Base-by-base conservation (phyloP, 2,329 filamentous ascomycete species). In the Ceratocystis harringtonii region DNA sequence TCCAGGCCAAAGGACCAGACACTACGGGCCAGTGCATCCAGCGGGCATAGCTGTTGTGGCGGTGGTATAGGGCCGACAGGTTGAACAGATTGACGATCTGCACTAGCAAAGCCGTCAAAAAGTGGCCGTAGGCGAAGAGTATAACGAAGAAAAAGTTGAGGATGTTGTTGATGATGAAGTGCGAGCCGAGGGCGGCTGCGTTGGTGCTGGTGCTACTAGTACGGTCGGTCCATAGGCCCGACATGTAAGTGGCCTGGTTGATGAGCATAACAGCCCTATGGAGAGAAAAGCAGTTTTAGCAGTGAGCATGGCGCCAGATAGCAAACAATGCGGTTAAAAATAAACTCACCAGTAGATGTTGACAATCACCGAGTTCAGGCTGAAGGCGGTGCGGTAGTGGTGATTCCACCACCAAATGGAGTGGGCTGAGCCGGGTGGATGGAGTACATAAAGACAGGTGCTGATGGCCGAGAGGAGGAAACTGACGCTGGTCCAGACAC, bases 111-210 rank as follows among this genome's bases (percentile, higher is more conserved):
- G 89, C 85, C 75, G 85, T 84, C 78, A 83, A 81, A 77, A 92
- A 94, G 74, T 88, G 81, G 61, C 80, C 83, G 70, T 86, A 84
- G 64, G 89, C 86, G 78, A 92, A 95, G 68, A 95, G 83, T 78
- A 92, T 84, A 71, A 95, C 82, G 74, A 91, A 95, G 70, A 82
- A 84, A 70, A 92, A 88, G 74, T 90, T 84, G 68, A 95, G 81
- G 52, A 96, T 77, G 75, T 95, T 96, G 80, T 90, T 88, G 70
- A 88, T 73, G 73, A 95, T 90, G 75, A 92, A 95, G 78, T 95
- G 89, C 70, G 84, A 82, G 68, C 89, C 90, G 15, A 95, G 86
- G 69, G 88, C 85, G 69, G 87, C 87, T 25, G 90, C 89, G 17
- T 84, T 81, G 68, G 83, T 82, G 69, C n/a, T 22, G 32, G 48